Evolutionary conservation across 371 early-diverging fungal species (phyloP).

Genomic region (Lichtheimia hyalospora): DNA sequence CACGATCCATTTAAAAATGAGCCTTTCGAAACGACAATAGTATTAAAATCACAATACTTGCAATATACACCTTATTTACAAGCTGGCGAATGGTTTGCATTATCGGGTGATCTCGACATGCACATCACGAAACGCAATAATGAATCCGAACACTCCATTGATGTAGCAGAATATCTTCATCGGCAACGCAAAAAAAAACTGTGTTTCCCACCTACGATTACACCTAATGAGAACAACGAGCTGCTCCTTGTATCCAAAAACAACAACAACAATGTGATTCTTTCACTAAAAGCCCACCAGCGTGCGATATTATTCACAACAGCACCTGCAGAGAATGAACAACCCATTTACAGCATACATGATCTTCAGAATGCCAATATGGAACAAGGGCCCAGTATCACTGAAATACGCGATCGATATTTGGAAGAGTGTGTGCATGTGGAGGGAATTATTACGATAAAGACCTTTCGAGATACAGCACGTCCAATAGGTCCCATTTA

Average conservation of each 20-base stretch:
- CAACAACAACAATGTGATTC: neutral
- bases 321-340: neutral
- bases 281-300: no score
- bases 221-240: neutral
- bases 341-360: neutral
- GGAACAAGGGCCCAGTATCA: neutral
- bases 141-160: no score
- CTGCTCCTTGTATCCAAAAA: neutral
- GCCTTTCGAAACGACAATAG: no score
- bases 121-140: no score
- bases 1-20: no score
- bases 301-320: no score
- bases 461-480: constrained; percentile 15
- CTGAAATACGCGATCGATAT: neutral
- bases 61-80: no score
- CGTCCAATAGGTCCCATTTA: neutral
- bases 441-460: constrained; percentile 21
- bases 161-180: neutral
- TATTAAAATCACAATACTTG: no score
- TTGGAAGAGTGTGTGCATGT: constrained; percentile 12
- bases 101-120: no score
- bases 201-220: neutral
- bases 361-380: neutral
- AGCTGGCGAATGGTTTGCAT: no score
- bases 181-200: neutral